Conservation (phyloP, 2,329 filamentous ascomycete genomes). For the Thermoascus crustaceus region DNA sequence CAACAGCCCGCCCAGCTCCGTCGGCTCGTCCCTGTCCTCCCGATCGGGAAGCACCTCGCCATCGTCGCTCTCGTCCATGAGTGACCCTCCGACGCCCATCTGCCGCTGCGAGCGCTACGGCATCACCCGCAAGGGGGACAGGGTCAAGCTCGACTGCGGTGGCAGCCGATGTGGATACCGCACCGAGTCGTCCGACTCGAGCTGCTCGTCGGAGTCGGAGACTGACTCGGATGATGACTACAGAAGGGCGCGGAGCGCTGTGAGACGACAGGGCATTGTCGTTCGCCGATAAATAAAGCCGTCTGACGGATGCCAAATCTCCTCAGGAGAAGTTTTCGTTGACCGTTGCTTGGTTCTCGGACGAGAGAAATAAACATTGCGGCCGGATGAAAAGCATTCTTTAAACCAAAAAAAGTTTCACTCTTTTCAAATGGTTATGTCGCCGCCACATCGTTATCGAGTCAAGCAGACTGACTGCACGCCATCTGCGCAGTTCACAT, state of each 20-base stretch:
- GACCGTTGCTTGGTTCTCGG: background rate
- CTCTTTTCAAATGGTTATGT: too few species aligned
- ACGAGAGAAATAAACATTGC: background rate
- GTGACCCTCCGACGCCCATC: slow-evolving; percentile 48
- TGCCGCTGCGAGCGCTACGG: slow-evolving; percentile 96
- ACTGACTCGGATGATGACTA: slow-evolving; percentile 35
- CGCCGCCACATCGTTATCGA: too few species aligned
- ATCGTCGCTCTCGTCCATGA: slow-evolving; percentile 57
- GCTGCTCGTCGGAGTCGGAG: slow-evolving; percentile 53
- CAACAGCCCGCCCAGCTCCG: slow-evolving; percentile 64
- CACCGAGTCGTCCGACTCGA: slow-evolving; percentile 54
- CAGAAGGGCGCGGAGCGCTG: slow-evolving; percentile 25
- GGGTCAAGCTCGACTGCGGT: slow-evolving; percentile 93
- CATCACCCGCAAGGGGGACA: slow-evolving; percentile 85
- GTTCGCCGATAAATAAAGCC: slow-evolving; percentile 26
- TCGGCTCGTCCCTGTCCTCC: slow-evolving; percentile 60
- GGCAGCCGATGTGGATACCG: slow-evolving; percentile 78
- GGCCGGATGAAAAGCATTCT: too few species aligned
- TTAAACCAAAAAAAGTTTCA: too few species aligned
- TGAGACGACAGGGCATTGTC: slow-evolving; percentile 31
- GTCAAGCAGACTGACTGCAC: too few species aligned
- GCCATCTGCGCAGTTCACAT: too few species aligned
- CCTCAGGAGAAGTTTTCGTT: background rate
- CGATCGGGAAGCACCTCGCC: slow-evolving; percentile 56
- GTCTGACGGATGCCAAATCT: slow-evolving; percentile 4